Evolutionary conservation across 108 stramenopile species (phyloP), one percentile per base, ranked within the genome.

Genomic region (Bacterosira constricta): DNA sequence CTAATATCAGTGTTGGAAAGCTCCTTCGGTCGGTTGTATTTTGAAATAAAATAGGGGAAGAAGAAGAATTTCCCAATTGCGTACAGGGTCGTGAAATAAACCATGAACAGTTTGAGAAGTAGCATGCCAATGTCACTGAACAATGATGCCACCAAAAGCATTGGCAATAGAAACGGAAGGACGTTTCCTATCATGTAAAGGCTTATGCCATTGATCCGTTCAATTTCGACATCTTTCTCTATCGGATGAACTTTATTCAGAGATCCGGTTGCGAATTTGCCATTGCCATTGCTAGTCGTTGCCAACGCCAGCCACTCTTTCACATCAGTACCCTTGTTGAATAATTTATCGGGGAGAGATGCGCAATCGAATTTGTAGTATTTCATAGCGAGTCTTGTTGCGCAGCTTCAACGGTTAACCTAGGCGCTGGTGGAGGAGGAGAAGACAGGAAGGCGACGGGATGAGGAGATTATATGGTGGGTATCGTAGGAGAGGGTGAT

Each of bases 171-270:
- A 72, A 89, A 89, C 21, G 88, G 88, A 55, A 86, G 36, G 3
- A 87, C 75, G 55, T 89, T 89, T 18, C 73, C 70, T 17, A 81
- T 39, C 88, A 89, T 86, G 52, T 80, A 89, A 13, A 86, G 50
- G 18, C 78, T 11, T 27, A 89, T 83, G 1, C 88, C 88, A 26
- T 81, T 26, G 21, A 80, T 66, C 6, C 88, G 82, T 69, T 89
- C 88, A 18, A 81, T 17, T 64, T 89, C 88, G 8, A 89, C 86
- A 25, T 75, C 62, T 12, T 37, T 26, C 21, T 79, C 76, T 10
- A 85, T 15, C 10, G 78, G 77, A 7, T 21, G 41, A 1, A 72
- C 39, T 35, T 59, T 36, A 47, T 76, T 76, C 34, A 89, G 62
- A 0, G 71, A 61, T 35, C 75, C 69, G 13, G 75, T 66, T 4